These are phyloP conservation scores for Ceratobasidium theobromae DNA, from an alignment of 1,284 basidiomycete genomes.

Conservation along the genomic window DNA sequence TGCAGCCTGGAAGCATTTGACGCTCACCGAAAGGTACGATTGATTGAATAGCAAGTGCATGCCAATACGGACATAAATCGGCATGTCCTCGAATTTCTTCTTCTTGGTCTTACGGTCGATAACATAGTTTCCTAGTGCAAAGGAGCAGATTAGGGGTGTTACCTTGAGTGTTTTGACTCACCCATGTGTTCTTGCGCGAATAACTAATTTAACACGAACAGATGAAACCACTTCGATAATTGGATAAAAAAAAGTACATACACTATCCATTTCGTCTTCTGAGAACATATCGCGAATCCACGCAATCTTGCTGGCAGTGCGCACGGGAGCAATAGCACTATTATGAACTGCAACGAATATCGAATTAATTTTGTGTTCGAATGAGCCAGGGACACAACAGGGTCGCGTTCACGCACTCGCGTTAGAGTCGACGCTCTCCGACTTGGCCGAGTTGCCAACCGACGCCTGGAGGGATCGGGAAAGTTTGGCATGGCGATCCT, in stretches of 20 bases:
- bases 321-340: not conserved
- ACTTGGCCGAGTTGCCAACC: slow-evolving; percentile 14
- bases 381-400: not conserved
- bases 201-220: not conserved
- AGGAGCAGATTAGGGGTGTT: no score
- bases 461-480: not conserved
- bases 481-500: slow-evolving; percentile 9
- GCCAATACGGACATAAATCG: slow-evolving; percentile 49
- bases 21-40: slow-evolving; percentile 26
- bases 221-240: not conserved
- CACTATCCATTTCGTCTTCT: slow-evolving; percentile 32
- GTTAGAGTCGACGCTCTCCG: not conserved
- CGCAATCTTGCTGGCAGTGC: not conserved
- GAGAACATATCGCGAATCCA: slow-evolving; percentile 30
- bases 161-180: not conserved
- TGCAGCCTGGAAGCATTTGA: not conserved
- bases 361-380: not conserved
- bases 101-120: slow-evolving; percentile 47
- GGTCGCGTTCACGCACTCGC: not conserved
- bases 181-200: slow-evolving; percentile 38
- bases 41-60: slow-evolving; percentile 51
- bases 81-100: slow-evolving; percentile 55
- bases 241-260: not conserved
- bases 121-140: slow-evolving; percentile 45
- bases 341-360: not conserved